A percentile compares a stretch with the other conserved stretches of the same genome.
phyloP scores from a whole-genome alignment of 495 filamentous ascomycete genomes.

The Parathielavia hyrcaniae region DNA sequence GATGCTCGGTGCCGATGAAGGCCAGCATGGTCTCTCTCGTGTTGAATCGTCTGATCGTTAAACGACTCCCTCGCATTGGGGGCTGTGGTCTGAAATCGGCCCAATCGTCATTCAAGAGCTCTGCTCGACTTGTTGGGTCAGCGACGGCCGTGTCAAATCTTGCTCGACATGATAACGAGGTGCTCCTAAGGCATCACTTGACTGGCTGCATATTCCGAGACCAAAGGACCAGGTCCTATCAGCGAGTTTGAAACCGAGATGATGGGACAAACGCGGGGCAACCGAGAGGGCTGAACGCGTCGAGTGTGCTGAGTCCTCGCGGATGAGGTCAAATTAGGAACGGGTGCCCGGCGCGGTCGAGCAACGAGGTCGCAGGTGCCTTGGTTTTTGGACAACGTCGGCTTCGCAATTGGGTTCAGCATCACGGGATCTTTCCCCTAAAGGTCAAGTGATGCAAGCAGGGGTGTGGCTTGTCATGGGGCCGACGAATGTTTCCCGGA shows the following conservation, averaged over 20 bases:
- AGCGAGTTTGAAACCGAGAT: constrained; percentile 10
- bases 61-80: background rate
- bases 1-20: background rate
- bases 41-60: no score
- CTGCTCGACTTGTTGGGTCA: constrained; percentile 12
- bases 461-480: constrained; percentile 8
- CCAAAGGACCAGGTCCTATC: constrained; percentile 9
- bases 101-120: background rate
- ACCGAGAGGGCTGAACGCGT: constrained; percentile 1
- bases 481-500: constrained; percentile 1
- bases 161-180: constrained; percentile 2
- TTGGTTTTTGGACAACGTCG: constrained; percentile 9
- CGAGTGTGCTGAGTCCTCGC: background rate
- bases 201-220: constrained; percentile 11
- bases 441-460: constrained; percentile 12
- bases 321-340: background rate
- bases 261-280: constrained; percentile 9
- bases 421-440: constrained; percentile 9
- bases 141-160: background rate
- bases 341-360: constrained; percentile 2
- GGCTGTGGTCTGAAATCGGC: background rate
- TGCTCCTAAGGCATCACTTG: constrained; percentile 9
- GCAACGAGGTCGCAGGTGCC: constrained; percentile 8
- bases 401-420: constrained; percentile 5
- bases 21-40: background rate